phyloP scores from a whole-genome alignment of 768 basidiomycete genomes.

The Agaricus blazei region DNA sequence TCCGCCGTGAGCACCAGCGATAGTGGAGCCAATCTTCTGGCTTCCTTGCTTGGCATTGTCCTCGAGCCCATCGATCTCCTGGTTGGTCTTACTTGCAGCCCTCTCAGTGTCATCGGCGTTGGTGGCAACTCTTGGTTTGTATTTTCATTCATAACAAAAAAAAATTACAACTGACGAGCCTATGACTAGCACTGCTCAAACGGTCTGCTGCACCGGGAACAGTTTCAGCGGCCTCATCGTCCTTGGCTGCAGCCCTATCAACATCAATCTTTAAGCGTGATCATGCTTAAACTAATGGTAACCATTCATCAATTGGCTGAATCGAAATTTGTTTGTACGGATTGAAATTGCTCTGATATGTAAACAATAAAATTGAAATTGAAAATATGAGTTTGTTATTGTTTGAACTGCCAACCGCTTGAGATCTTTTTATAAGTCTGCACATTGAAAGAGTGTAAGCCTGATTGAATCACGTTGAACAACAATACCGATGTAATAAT shows the following conservation, averaged over 20 bases:
- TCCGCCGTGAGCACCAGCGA: slow-evolving; percentile 5
- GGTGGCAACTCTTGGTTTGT: slow-evolving; percentile 23
- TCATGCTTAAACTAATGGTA: no score
- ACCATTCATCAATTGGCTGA: no score
- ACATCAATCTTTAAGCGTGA: slow-evolving; percentile 12
- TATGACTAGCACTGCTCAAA: slow-evolving; percentile 15
- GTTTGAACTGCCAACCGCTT: no score
- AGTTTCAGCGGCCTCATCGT: slow-evolving; percentile 24
- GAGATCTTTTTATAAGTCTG: no score
- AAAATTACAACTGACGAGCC: background rate
- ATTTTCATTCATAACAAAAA: background rate
- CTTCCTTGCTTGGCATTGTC: background rate
- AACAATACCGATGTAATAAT: no score
- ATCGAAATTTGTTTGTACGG: no score
- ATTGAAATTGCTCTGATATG: no score
- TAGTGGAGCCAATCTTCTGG: slow-evolving; percentile 11
- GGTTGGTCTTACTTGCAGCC: slow-evolving; percentile 9
- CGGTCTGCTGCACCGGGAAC: slow-evolving; percentile 25
- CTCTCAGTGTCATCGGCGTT: slow-evolving; percentile 2
- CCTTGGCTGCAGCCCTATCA: slow-evolving; percentile 24
- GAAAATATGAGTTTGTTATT: no score
- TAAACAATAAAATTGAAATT: no score
- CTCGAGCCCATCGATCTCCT: background rate
- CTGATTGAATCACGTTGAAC: no score
- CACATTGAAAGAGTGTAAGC: no score